phyloP scores from a whole-genome alignment of 1,284 basidiomycete species.

The Pisolithus thermaeus region DNA sequence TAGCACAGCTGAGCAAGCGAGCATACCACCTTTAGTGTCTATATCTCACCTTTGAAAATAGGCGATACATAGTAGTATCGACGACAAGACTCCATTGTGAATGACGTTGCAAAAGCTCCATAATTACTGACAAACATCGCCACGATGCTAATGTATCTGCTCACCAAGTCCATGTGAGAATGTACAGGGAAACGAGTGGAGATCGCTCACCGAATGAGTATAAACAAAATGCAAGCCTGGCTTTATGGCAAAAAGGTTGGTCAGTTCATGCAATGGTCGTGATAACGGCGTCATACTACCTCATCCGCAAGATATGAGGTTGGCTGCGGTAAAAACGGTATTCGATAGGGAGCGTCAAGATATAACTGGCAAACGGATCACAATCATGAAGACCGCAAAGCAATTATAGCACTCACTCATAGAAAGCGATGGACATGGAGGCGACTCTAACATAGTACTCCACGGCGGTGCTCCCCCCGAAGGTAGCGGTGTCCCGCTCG shows the following conservation, averaged over 20 bases:
- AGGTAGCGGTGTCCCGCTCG: neutral
- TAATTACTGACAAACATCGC: constrained; percentile 34
- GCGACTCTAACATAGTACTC: constrained; percentile 27
- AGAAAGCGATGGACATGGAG: constrained; percentile 27
- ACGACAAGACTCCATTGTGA: constrained; percentile 23
- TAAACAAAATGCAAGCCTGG: constrained; percentile 31
- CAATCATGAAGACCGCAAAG: neutral
- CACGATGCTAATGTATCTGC: constrained; percentile 34
- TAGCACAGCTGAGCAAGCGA: constrained; percentile 2
- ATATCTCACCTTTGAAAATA: constrained; percentile 29
- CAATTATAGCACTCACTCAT: constrained; percentile 21
- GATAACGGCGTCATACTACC: constrained; percentile 14
- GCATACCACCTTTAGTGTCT: neutral
- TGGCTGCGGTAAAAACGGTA: constrained; percentile 36
- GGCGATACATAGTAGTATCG: constrained; percentile 26
- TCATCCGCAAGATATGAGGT: constrained; percentile 20
- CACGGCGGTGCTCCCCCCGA: constrained; percentile 4
- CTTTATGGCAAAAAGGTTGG: constrained; percentile 10
- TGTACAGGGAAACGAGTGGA: no score
- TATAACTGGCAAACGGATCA: constrained; percentile 24
- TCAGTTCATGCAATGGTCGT: neutral
- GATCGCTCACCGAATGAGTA: constrained; percentile 31
- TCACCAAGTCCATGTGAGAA: constrained; percentile 6
- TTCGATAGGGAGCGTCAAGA: constrained; percentile 37
- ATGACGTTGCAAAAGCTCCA: constrained; percentile 32